Conservation (phyloP, 306 rosid species). For the Canavalia gladiata region DNA sequence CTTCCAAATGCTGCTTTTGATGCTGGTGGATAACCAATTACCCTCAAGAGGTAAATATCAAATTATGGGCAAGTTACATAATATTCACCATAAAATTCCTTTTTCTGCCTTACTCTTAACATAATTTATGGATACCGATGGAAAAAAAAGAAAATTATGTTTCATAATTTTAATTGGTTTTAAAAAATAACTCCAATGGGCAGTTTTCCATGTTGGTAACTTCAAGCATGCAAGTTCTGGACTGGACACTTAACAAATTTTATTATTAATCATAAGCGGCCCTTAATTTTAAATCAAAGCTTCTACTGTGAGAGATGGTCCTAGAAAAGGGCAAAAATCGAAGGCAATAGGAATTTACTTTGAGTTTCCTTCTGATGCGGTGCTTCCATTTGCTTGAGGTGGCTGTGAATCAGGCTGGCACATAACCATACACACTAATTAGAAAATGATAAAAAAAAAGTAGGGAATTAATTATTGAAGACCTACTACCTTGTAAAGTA, state of each 20-base stretch:
- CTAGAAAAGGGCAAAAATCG: not conserved
- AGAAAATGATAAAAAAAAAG: constrained; percentile 33
- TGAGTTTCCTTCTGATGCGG: constrained; percentile 75
- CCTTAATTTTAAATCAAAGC: not conserved
- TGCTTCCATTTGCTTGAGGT: constrained; percentile 74
- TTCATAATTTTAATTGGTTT: constrained; percentile 23
- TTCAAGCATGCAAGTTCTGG: constrained; percentile 31
- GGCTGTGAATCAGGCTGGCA: constrained; percentile 78
- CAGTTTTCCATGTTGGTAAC: constrained; percentile 28
- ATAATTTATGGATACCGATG: not conserved
- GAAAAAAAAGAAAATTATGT: too few species aligned
- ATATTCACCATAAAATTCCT: not conserved
- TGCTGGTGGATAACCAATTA: not conserved
- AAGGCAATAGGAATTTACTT: constrained; percentile 63
- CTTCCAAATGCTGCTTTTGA: constrained; percentile 28
- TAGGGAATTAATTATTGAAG: constrained; percentile 35
- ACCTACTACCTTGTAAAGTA: constrained; percentile 78
- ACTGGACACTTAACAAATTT: not conserved
- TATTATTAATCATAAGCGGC: not conserved
- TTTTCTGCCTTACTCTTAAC: constrained; percentile 5
- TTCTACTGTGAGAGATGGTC: constrained; percentile 22
- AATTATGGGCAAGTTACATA: not conserved
- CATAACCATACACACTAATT: constrained; percentile 42
- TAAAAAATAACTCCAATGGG: not conserved
- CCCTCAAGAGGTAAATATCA: constrained; percentile 9